A percentile compares a stretch with the other conserved stretches of the same genome.
Evolutionary conservation across 257 asterid genomes (phyloP).

Genomic region (Ilex asprella): DNA sequence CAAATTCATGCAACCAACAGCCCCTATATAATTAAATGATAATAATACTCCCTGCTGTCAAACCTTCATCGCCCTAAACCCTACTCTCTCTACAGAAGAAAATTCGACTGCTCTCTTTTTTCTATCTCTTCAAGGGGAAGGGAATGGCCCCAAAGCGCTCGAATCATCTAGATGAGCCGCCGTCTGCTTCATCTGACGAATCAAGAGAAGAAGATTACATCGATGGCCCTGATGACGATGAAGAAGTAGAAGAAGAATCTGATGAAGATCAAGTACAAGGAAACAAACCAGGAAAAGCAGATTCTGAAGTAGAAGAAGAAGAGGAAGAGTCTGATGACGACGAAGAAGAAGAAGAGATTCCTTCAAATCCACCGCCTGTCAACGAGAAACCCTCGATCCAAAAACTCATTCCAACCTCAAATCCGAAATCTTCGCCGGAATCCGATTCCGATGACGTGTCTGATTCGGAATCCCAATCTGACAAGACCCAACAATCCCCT

Average conservation of each 20-base stretch:
- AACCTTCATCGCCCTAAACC: too few species aligned
- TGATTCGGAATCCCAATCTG: constrained; percentile 31
- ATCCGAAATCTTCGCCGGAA: constrained; percentile 1
- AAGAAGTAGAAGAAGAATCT: constrained; percentile 3
- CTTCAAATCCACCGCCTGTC: not conserved
- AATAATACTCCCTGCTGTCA: too few species aligned
- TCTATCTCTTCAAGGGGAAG: too few species aligned
- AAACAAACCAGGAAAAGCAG: constrained; percentile 12
- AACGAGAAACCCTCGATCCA: not conserved
- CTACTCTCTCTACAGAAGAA: too few species aligned
- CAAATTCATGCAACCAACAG: too few species aligned
- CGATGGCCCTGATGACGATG: constrained; percentile 1
- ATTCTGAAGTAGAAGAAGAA: constrained; percentile 9
- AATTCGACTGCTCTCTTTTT: too few species aligned
- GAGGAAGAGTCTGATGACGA: constrained; percentile 3
- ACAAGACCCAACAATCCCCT: constrained; percentile 23
- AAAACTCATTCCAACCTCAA: constrained; percentile 5
- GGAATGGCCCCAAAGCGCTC: constrained; percentile 21
- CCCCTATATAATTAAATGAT: too few species aligned
- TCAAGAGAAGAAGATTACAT: constrained; percentile 10
- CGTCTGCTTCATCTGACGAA: constrained; percentile 19
- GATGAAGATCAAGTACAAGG: constrained; percentile 7
- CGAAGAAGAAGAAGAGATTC: constrained; percentile 12
- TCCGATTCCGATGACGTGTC: constrained; percentile 8
- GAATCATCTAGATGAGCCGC: constrained; percentile 15